Conservation (phyloP, 495 filamentous ascomycete species). For the Thermothielavioides terrestris region DNA sequence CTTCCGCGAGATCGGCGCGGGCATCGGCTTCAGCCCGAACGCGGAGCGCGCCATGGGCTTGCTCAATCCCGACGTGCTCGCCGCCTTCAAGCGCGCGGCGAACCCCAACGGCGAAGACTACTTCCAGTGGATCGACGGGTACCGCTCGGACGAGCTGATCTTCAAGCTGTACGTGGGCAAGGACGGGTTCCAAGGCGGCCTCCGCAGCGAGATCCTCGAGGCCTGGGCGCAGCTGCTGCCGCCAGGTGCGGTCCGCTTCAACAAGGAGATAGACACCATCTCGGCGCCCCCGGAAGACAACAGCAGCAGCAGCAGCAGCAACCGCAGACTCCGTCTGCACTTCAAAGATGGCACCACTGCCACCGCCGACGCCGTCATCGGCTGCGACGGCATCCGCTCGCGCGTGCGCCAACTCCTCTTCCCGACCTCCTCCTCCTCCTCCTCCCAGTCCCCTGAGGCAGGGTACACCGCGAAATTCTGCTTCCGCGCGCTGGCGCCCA, state of each 20-base stretch:
- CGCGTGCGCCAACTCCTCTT: slow-evolving; percentile 30
- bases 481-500: slow-evolving; percentile 35
- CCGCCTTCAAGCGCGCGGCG: slow-evolving; percentile 29
- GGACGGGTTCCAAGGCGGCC: slow-evolving; percentile 35
- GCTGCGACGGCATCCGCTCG: slow-evolving; percentile 40
- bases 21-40: slow-evolving; percentile 52
- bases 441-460: slow-evolving; percentile 17
- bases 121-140: slow-evolving; percentile 38
- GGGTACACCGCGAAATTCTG: slow-evolving; percentile 36
- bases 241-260: slow-evolving; percentile 20
- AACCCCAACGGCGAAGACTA: slow-evolving; percentile 34
- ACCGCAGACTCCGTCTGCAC: slow-evolving; percentile 15
- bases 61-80: slow-evolving; percentile 34
- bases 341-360: slow-evolving; percentile 31
- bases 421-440: slow-evolving; percentile 2
- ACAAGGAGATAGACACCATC: slow-evolving; percentile 23
- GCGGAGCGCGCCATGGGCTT: slow-evolving; percentile 46
- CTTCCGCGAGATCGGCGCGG: slow-evolving; percentile 51
- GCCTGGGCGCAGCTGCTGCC: slow-evolving; percentile 31
- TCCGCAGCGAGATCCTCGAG: slow-evolving; percentile 35
- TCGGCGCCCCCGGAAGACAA: neutral
- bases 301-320: no score
- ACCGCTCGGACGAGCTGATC: slow-evolving; percentile 21
- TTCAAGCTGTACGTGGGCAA: slow-evolving; percentile 31
- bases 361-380: slow-evolving; percentile 33